Evolutionary conservation across 768 basidiomycete genomes (phyloP).

Genomic region (Russula sp.): DNA sequence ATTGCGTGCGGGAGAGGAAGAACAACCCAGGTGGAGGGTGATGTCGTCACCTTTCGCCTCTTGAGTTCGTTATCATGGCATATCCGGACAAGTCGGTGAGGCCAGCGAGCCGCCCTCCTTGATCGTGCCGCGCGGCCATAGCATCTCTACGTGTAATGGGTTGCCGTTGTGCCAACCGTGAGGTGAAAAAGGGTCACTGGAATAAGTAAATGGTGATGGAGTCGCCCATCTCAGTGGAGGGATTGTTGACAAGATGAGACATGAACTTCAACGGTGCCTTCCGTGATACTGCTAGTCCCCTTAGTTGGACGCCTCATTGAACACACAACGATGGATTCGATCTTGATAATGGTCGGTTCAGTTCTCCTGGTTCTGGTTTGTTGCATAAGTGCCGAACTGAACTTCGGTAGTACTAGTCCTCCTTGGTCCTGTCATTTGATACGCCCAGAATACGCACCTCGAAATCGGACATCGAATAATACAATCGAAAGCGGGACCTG

Average conservation of each 20-base stretch:
- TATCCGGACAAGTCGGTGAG: conserved; percentile 62
- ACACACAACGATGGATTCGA: conserved; percentile 61
- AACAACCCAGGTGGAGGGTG: conserved; percentile 58
- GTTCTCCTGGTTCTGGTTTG: no score
- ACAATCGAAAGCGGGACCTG: no score
- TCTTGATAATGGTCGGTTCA: conserved; percentile 41
- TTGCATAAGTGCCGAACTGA: no score
- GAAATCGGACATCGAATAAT: no score
- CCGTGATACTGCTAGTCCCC: no score
- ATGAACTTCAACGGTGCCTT: conserved; percentile 57
- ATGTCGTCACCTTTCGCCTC: conserved; percentile 60
- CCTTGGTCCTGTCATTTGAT: no score
- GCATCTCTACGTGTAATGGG: conserved; percentile 42
- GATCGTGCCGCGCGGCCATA: conserved; percentile 64
- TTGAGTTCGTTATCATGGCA: conserved; percentile 53
- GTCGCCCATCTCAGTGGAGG: conserved; percentile 50
- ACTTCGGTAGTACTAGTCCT: no score
- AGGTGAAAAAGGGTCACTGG: conserved; percentile 50
- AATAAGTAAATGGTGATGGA: conserved; percentile 67
- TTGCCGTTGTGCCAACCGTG: conserved; percentile 48
- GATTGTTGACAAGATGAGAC: conserved; percentile 56
- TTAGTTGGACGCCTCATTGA: conserved; percentile 60
- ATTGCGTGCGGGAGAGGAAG: conserved; percentile 42
- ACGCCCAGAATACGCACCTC: no score
- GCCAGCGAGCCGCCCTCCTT: conserved; percentile 45